phyloP scores from a whole-genome alignment of 495 filamentous ascomycete genomes.

The Pyrenula massariospora region DNA sequence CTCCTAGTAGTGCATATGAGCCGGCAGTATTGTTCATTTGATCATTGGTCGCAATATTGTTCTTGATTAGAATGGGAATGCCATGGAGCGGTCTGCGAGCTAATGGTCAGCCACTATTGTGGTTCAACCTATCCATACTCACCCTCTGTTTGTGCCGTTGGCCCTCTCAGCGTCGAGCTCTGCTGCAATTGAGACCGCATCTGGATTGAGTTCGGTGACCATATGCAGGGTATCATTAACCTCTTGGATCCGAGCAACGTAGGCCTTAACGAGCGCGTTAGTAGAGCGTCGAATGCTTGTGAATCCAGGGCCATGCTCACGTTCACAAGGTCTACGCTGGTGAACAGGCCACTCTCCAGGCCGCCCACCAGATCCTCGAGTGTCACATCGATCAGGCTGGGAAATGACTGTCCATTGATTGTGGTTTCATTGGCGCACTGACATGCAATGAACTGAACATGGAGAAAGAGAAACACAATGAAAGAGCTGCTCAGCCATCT shows the following conservation, averaged over 20 bases:
- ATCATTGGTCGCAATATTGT: conserved; percentile 54
- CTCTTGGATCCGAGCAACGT: conserved; percentile 38
- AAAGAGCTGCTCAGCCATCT: not conserved
- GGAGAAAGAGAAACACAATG: not conserved
- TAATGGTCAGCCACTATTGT: not conserved
- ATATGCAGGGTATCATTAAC: conserved; percentile 37
- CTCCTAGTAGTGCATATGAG: conserved; percentile 42
- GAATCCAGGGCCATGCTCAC: conserved; percentile 9
- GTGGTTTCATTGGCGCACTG: not conserved
- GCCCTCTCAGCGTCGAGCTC: conserved; percentile 39
- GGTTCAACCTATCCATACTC: conserved; percentile 2
- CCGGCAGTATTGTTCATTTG: conserved; percentile 54
- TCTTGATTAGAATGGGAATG: conserved; percentile 57
- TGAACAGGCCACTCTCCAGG: conserved; percentile 37
- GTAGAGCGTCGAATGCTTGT: not conserved
- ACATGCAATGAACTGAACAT: not conserved
- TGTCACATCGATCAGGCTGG: conserved; percentile 34
- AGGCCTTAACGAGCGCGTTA: conserved; percentile 20
- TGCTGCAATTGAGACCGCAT: conserved; percentile 37
- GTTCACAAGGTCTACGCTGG: conserved; percentile 46
- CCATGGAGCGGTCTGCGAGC: conserved; percentile 43
- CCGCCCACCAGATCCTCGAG: conserved; percentile 39
- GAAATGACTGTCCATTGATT: conserved; percentile 12
- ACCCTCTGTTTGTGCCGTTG: conserved; percentile 30
- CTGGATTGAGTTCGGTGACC: conserved; percentile 47